Evolutionary conservation across 176 grass and related monocot species (phyloP).

Genomic region (Puya raimondii): DNA sequence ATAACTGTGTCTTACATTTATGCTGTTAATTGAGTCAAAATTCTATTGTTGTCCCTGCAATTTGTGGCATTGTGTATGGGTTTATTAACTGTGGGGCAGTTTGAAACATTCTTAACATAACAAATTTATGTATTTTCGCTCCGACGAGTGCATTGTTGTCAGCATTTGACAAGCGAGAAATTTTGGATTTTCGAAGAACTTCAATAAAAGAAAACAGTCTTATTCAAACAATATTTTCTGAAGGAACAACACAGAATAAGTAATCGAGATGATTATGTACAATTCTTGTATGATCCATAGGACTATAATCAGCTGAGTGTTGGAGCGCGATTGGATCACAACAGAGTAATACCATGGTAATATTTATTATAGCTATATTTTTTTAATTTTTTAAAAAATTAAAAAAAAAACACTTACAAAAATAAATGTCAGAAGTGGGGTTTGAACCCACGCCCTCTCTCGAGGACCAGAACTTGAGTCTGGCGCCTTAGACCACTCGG

Average conservation of each 20-base stretch:
- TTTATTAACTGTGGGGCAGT: background rate
- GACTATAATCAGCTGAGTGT: no score
- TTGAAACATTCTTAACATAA: background rate
- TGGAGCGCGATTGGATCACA: no score
- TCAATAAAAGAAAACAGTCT: no score
- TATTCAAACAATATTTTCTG: no score
- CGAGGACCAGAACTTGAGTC: slow-evolving; percentile 99
- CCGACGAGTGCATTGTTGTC: background rate
- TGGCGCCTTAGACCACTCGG: slow-evolving; percentile 99
- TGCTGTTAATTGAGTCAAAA: background rate
- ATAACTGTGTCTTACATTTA: background rate
- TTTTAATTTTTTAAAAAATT: no score
- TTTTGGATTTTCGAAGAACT: no score
- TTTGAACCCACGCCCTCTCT: slow-evolving; percentile 66
- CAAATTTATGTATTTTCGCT: background rate
- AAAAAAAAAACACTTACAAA: background rate
- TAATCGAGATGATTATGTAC: no score
- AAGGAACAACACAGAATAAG: no score
- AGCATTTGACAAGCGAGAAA: no score
- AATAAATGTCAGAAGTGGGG: slow-evolving; percentile 20
- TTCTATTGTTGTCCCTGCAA: background rate
- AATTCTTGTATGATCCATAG: no score
- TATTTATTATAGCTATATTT: no score
- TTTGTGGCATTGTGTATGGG: background rate
- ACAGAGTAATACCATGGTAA: no score